Conservation (phyloP, 352 stramenopile species). For the Phytophthora fragariaefolia region DNA sequence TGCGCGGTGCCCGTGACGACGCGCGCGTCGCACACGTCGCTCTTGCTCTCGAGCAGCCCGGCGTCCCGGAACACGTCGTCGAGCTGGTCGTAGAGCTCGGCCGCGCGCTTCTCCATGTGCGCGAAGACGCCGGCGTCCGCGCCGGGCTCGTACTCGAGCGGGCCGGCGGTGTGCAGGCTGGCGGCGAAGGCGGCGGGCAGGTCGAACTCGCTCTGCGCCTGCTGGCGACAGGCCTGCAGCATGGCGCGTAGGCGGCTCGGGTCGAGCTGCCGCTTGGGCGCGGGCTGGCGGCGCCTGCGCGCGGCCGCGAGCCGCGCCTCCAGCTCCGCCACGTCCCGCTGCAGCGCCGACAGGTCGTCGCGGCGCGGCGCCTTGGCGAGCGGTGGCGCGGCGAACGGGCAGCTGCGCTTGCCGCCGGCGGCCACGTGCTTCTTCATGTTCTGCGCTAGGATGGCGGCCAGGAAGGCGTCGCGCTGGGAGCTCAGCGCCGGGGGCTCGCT, state of each 20-base stretch:
- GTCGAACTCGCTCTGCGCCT: conserved; percentile 16
- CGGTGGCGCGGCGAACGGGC: conserved; percentile 18
- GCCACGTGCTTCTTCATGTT: conserved; percentile 27
- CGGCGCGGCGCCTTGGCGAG: conserved; percentile 6
- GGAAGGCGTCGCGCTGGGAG: conserved; percentile 25
- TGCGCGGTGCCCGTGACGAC: conserved; percentile 31
- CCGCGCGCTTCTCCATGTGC: conserved; percentile 29
- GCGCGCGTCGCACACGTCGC: conserved; percentile 17
- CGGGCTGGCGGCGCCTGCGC: conserved; percentile 10
- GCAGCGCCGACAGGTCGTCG: conserved; percentile 29
- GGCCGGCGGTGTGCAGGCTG: neutral
- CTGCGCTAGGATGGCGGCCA: conserved; percentile 31
- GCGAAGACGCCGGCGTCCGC: conserved; percentile 30
- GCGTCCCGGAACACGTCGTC: conserved; percentile 37
- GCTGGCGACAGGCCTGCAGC: conserved; percentile 21
- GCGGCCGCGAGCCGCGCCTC: conserved; percentile 23
- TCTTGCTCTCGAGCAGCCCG: conserved; percentile 28
- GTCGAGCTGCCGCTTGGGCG: conserved; percentile 16
- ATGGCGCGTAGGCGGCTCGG: conserved; percentile 17
- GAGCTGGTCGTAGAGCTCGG: conserved; percentile 30
- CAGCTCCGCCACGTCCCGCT: conserved; percentile 38
- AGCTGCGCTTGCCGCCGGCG: conserved; percentile 22
- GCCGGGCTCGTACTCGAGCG: conserved; percentile 36
- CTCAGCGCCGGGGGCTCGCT: conserved; percentile 14
- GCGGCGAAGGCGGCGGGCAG: neutral